phyloP scores from a whole-genome alignment of 2,329 filamentous ascomycete genomes.

The Fusarium haematococcum region DNA sequence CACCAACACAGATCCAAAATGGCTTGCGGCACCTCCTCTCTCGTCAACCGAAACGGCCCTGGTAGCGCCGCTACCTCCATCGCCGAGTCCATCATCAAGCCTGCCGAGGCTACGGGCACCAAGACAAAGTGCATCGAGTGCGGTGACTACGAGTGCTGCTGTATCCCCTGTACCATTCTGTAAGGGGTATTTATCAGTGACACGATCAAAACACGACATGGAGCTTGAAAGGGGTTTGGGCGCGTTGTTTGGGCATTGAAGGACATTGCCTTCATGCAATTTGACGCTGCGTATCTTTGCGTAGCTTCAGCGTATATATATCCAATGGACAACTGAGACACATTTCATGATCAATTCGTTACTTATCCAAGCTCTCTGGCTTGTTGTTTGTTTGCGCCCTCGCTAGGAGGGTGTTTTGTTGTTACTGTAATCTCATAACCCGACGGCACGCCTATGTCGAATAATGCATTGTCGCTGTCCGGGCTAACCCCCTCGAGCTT shows the following conservation, averaged over 20 bases:
- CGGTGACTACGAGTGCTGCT: constrained; percentile 60
- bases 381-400: not conserved
- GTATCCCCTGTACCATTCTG: constrained; percentile 66
- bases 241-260: constrained; percentile 8
- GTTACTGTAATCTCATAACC: not conserved
- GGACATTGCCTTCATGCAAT: constrained; percentile 20
- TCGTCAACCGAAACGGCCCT: constrained; percentile 56
- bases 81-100: constrained; percentile 64
- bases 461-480: not conserved
- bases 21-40: constrained; percentile 39
- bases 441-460: not conserved
- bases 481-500: not conserved
- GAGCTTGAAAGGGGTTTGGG: not conserved
- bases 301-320: constrained; percentile 18
- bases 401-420: not conserved
- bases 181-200: constrained; percentile 41
- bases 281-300: constrained; percentile 4
- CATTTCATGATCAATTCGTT: constrained; percentile 14
- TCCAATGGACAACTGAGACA: constrained; percentile 4
- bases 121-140: constrained; percentile 46
- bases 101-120: constrained; percentile 56
- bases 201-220: not conserved
- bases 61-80: constrained; percentile 62
- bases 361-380: not conserved
- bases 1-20: constrained; percentile 29